Base-by-base conservation (phyloP, 1,284 basidiomycete species). In the Fistulina hepatica region DNA sequence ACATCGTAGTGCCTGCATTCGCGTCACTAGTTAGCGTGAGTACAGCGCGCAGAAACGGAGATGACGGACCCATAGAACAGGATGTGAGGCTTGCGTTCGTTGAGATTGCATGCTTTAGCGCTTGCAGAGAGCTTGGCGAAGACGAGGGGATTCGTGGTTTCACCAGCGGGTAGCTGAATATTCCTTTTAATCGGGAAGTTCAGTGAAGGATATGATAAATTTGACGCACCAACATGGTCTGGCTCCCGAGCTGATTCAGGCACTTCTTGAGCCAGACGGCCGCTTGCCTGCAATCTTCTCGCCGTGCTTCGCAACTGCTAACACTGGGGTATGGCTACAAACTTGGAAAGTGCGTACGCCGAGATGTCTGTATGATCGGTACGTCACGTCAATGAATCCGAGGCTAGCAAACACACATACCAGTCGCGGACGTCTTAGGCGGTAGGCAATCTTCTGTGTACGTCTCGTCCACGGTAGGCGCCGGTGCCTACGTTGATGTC, bases 241-340 rank as follows among this genome's bases (percentile, higher is more conserved):
- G 69, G 2, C 89, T 90, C 11, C 92, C 92, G 16, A 97, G 69
- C 55, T 92, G 85, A 3, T 70, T 71, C 15, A 97, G 61, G 48
- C 88, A 86, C 49, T 89, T 90, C 51, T 82, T 83, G 37, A 95
- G 61, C 76, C 90, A 90, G 28, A 92, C 81, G 2, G 90, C 91
- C 1, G 88, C 83, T 54, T 95, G 91, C 39, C 90, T 71, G 53
- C 93, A 95, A 50, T 93, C 84, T 58, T 97, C 94, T 19, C 77
- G 70, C 52, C 83, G 73, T 2, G 63, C 57, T 3, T 75, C 69
- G 37, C 63, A 61, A 37, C 76, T 78, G 49, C 86, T 90, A 37
- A 97, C 73, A 38, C 90, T 93, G 2, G n/a, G 80, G 84, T 33
- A 91, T 84, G 0, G 89, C 77, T 6, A 97, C 71, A 45, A 98